Evolutionary conservation across 768 basidiomycete genomes (phyloP), one percentile per base, ranked within the genome.

Genomic region (Suillus discolor): DNA sequence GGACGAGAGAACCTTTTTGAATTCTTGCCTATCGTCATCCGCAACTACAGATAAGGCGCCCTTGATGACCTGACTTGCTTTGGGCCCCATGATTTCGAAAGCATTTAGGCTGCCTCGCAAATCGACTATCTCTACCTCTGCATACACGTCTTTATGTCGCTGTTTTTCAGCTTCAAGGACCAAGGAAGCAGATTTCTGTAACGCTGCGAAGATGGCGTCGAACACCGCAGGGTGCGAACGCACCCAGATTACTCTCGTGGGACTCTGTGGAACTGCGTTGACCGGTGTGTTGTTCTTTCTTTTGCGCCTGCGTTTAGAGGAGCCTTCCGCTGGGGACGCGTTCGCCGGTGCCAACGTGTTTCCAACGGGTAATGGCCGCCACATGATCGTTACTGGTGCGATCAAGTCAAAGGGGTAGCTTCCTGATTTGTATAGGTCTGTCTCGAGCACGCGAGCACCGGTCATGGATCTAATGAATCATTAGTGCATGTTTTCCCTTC

Each of bases 61-160:
- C 70, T 85, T 87, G 61, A 91, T 75, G 13, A 96, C 86, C 72
- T 92, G 90, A 62, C 84, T 92, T 0, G 92, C 83, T 73, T 88
- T 91, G 4, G 93, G 93, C 3, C 97, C 97, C 82, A 92, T 91
- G 41, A 98, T 85, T 74, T 99, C 96, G 70, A 97, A 97, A 6
- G 88, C 82, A 67, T 92, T 92, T 51, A 94, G 70, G 59, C 88
- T 85, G 2, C 86, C 87, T 63, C 90, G 80, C 57, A 96, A 75
- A 73, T 96, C 92, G 8, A 83, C 81, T 18, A 96, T 81, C 69
- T 93, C 88, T 12, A 95, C 76, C 25, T 82, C 79, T 15, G 69
- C 73, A 5, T 68, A 59, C 28, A 67, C 65, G 3, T 69, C 68
- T 13, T 71, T 67, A 31, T 73, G 62, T 15, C 67, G 70, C 61